phyloP scores from a whole-genome alignment of 1,139 yeast species.

The Pichia cactophila region DNA sequence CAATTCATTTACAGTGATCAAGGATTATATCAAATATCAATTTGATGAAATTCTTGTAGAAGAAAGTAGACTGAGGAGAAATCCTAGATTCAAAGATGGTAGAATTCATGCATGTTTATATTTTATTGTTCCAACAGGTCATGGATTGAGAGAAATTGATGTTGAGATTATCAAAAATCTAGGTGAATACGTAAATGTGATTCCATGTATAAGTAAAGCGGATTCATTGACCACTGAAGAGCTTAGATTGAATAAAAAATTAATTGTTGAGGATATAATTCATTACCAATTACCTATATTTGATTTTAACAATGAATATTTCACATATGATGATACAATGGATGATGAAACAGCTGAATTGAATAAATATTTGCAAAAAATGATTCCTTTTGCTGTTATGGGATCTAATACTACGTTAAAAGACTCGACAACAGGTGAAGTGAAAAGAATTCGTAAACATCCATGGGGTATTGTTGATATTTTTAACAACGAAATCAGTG shows the following conservation, averaged over 20 bases:
- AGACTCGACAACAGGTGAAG: conserved; percentile 51
- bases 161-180: conserved; percentile 71
- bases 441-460: conserved; percentile 74
- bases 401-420: conserved; percentile 57
- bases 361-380: conserved; percentile 62
- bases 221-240: conserved; percentile 81
- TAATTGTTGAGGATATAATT: conserved; percentile 64
- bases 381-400: conserved; percentile 84
- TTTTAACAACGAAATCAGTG: conserved; percentile 76
- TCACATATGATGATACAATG: conserved; percentile 46
- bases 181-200: conserved; percentile 74
- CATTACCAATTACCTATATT: conserved; percentile 75
- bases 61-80: conserved; percentile 85
- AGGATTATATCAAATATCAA: conserved; percentile 74
- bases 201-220: conserved; percentile 82
- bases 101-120: conserved; percentile 68
- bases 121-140: conserved; percentile 70
- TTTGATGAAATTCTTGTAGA: conserved; percentile 88
- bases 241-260: conserved; percentile 56
- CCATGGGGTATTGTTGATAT: conserved; percentile 92
- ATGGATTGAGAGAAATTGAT: conserved; percentile 68
- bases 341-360: conserved; percentile 77
- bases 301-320: conserved; percentile 64
- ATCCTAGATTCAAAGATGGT: conserved; percentile 71
- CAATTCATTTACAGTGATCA: conserved; percentile 55